Percentiles rank a stretch among this genome's conserved stretches.
phyloP scores from a whole-genome alignment of 441 rosid species.

The Metrosideros polymorpha region DNA sequence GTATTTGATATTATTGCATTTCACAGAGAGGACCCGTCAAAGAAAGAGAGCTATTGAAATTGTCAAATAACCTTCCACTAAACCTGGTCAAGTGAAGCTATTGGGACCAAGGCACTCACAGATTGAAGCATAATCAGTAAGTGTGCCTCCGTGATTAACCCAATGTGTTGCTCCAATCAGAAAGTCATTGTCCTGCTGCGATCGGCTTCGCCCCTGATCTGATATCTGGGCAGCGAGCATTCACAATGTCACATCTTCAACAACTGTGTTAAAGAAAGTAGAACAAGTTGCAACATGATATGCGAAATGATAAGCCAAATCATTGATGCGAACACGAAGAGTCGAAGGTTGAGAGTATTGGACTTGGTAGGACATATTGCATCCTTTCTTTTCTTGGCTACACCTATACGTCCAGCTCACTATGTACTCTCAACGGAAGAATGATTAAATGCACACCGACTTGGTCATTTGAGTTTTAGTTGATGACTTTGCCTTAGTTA shows the following conservation, averaged over 20 bases:
- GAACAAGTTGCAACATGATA: not conserved
- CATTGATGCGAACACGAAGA: not conserved
- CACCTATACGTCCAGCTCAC: not conserved
- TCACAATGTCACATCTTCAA: not conserved
- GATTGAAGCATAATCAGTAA: not conserved
- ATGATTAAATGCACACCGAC: not conserved
- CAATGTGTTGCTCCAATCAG: not conserved
- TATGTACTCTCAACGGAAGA: not conserved
- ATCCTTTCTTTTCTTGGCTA: not conserved
- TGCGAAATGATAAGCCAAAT: not conserved
- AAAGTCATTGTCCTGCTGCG: not conserved
- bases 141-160: not conserved
- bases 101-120: not conserved
- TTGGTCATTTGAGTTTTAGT: not conserved
- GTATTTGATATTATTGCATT: not conserved
- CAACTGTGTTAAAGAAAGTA: not conserved
- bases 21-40: not conserved
- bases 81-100: not conserved
- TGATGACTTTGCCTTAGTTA: not conserved
- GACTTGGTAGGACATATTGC: not conserved
- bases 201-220: not conserved
- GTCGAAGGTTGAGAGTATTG: not conserved
- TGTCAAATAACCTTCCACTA: not conserved
- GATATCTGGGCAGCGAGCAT: not conserved
- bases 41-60: not conserved